phyloP scores from a whole-genome alignment of 495 filamentous ascomycete genomes.

The Lichina pygmaea region DNA sequence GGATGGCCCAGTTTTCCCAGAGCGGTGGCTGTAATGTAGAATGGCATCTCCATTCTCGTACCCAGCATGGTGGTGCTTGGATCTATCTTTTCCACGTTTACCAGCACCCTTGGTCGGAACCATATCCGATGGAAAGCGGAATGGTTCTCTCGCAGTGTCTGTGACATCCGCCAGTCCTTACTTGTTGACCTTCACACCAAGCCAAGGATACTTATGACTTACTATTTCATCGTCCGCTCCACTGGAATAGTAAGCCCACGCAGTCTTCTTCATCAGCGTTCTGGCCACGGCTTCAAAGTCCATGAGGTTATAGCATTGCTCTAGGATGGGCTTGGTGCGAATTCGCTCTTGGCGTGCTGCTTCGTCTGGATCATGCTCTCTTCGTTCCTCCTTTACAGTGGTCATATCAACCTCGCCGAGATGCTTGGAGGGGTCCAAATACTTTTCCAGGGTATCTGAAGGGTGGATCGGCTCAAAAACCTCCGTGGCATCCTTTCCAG shows the following conservation, averaged over 20 bases:
- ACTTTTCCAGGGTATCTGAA: slow-evolving; percentile 52
- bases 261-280: slow-evolving; percentile 73
- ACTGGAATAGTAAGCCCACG: slow-evolving; percentile 92
- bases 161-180: neutral
- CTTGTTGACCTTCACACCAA: neutral
- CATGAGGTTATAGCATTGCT: slow-evolving; percentile 81
- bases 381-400: slow-evolving; percentile 49
- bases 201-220: slow-evolving; percentile 9
- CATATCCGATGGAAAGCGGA: slow-evolving; percentile 90
- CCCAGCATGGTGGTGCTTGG: slow-evolving; percentile 77
- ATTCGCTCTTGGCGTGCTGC: slow-evolving; percentile 47
- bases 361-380: slow-evolving; percentile 51
- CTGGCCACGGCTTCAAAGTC: slow-evolving; percentile 86
- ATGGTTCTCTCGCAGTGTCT: slow-evolving; percentile 95
- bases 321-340: slow-evolving; percentile 48
- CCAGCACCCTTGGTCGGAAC: slow-evolving; percentile 70
- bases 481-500: slow-evolving; percentile 64
- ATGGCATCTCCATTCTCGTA: slow-evolving; percentile 51
- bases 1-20: slow-evolving; percentile 74
- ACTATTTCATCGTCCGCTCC: slow-evolving; percentile 95
- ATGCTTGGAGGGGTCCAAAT: slow-evolving; percentile 64
- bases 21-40: slow-evolving; percentile 82
- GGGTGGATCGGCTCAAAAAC: slow-evolving; percentile 67
- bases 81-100: slow-evolving; percentile 70
- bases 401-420: slow-evolving; percentile 76